Conservation (phyloP, 208 protist species). For the Phytomonas serpens region DNA sequence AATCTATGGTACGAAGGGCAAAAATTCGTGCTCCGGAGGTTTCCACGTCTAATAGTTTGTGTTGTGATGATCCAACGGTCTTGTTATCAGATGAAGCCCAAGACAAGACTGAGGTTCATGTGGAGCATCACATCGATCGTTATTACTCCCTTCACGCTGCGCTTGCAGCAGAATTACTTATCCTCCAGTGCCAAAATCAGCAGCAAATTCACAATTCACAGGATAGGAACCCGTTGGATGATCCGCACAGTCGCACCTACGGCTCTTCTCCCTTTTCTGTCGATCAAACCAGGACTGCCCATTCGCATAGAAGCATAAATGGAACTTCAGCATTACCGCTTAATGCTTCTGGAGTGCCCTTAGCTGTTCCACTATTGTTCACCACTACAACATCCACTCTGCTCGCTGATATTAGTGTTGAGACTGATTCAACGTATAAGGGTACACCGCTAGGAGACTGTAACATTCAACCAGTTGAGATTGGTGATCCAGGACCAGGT, state of each 20-base stretch:
- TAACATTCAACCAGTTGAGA: constrained; percentile 36
- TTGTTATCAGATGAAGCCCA: constrained; percentile 20
- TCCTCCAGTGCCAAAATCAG: constrained; percentile 21
- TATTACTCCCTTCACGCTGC: constrained; percentile 68
- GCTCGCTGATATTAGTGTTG: not conserved
- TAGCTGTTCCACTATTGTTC: not conserved
- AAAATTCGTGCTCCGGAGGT: not conserved
- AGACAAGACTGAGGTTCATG: constrained; percentile 22
- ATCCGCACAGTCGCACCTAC: not conserved
- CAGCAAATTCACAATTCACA: constrained; percentile 1
- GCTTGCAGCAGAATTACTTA: constrained; percentile 45
- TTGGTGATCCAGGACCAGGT: constrained; percentile 30
- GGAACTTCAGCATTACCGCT: not conserved
- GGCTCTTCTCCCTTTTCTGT: no score
- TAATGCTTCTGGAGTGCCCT: not conserved
- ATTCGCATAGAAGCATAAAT: not conserved
- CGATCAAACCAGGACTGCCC: no score
- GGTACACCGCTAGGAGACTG: constrained; percentile 7
- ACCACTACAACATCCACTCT: not conserved
- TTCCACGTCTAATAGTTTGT: not conserved
- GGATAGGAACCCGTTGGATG: not conserved
- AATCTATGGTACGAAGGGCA: not conserved
- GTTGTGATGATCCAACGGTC: not conserved
- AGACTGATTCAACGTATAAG: not conserved
- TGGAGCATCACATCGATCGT: constrained; percentile 36